Base-by-base conservation (phyloP, 1,284 basidiomycete genomes). In the Gomphus bonarii region DNA sequence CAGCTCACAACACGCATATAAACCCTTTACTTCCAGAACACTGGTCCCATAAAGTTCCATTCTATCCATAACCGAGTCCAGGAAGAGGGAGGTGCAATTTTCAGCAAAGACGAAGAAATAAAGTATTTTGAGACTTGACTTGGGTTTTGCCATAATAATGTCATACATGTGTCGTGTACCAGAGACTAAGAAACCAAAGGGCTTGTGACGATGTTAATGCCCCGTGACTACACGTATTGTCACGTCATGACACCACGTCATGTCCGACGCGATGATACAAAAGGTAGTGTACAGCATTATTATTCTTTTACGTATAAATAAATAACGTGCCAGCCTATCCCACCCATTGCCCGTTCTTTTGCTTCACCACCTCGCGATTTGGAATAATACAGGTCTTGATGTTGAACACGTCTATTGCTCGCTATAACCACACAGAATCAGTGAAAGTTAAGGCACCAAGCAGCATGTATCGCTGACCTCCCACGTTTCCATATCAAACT, bases 401-500 rank as follows among this genome's bases (percentile, higher is more conserved):
- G 35, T 85, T 71, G 70, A 92, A 94, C 0, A 86, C 77, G 61
- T 91, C 80, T 62, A 91, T 91, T 9, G 91, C 85, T 11, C 82
- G 80, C 84, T 92, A 62, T 46, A 58, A 31, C 43, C 40, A 54
- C 43, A 16, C 28, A 31, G 3, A 30, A 11, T 9, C 4, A 57
- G 8, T 36, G 28, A 18, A 42, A 48, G 53, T 52, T 7, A 47
- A 54, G 36, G 8, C 33, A 30, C 11, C 14, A 14, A 28, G 44
- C 14, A 43, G 36, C 30, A 28, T n/a, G 7, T 20, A 2, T 18
- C n/a, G 65, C 74, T 28, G 62, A 88, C 91, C 78, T 76, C 72
- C 88, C 90, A 95, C 0, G 84, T 84, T 3, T 78, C 76, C 78
- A 88, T 83, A 63, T 93, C 91, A 60, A 95, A 82, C 66, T 95